Evolutionary conservation across 139 green algal genomes (phyloP).

Genomic region (Chlorella sp.): DNA sequence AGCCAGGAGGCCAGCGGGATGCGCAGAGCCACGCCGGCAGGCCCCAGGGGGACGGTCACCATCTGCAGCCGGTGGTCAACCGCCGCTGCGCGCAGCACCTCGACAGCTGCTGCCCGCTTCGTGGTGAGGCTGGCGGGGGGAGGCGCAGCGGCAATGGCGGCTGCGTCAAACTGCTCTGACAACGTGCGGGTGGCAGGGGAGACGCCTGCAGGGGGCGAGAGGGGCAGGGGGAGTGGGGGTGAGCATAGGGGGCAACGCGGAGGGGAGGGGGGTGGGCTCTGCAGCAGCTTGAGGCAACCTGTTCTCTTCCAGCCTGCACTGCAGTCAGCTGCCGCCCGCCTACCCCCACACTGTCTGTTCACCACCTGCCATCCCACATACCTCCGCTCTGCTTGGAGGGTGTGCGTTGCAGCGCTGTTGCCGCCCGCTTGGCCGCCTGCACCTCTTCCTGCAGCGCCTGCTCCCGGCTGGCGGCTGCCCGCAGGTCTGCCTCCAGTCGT

Average conservation of each 20-base stretch:
- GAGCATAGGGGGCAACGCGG: neutral
- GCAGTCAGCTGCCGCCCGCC: neutral
- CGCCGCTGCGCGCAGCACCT: neutral
- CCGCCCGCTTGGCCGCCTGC: conserved; percentile 40
- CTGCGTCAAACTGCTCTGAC: conserved; percentile 11
- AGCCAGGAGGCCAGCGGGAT: conserved; percentile 65
- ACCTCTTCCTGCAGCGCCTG: conserved; percentile 46
- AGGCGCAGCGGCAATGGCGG: neutral
- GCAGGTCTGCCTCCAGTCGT: conserved; percentile 46
- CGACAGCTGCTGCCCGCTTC: conserved; percentile 14
- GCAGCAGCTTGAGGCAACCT: neutral
- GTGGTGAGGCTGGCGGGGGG: neutral
- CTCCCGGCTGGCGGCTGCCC: conserved; percentile 37
- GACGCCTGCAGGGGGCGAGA: neutral
- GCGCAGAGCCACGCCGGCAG: conserved; percentile 25
- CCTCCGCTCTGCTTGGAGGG: conserved; percentile 13
- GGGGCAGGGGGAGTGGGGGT: neutral
- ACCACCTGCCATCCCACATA: neutral
- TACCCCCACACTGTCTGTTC: neutral
- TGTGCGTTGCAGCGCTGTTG: conserved; percentile 12
- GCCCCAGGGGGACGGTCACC: conserved; percentile 1
- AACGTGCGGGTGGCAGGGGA: conserved; percentile 2
- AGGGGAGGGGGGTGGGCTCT: neutral
- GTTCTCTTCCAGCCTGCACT: neutral
- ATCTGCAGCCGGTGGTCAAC: conserved; percentile 41